Base-by-base conservation (phyloP, 306 rosid species). In the Cicer chorassanicum region DNA sequence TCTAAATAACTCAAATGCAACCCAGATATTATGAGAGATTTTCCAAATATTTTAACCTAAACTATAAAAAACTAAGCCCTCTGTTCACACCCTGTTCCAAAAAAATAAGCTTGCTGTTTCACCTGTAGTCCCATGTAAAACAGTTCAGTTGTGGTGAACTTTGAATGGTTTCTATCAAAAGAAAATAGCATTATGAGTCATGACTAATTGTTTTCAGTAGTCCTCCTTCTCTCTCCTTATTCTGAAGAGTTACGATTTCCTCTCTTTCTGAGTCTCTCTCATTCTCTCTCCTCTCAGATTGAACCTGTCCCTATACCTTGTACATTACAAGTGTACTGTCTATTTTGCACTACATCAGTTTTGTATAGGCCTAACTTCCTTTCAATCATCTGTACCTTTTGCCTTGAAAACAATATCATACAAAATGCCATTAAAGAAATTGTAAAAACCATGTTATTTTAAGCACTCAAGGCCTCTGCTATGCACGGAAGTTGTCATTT, bases 151-250 rank as follows among this genome's bases (percentile, higher is more conserved):
- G 40, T 57, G 6, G 40, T 11, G 3, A 57, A 21, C 64, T 57
- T 38, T 57, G 64, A 21, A 57, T 57, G 64, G 1, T 21, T 57
- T 57, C 64, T 57, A 57, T 57, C 40, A 57, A 57, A 21, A 9
- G 15, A 57, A 57, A 57, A 21, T 54, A 18, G 9, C 4, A 55
- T 10, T 29, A 29, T 29, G 36, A 29, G 36, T 29, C 36, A 19
- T 21, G 63, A 56, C 39, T 36, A 56, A 12, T 55, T 55, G 14
- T 4, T n/a, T 24, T 57, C 9, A 21, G 39, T 21, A 56, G 8
- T 21, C 39, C 24, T 21, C 63, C 14, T 29, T 57, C 14, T 39
- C 40, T 11, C 64, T 53, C 12, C 6, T 56, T 56, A 56, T 21
- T 24, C 40, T 1, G 14, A 21, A 56, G 38, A 57, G 64, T 21